Evolutionary conservation across 2,329 filamentous ascomycete species (phyloP).

Genomic region (Zymoseptoria passerinii): DNA sequence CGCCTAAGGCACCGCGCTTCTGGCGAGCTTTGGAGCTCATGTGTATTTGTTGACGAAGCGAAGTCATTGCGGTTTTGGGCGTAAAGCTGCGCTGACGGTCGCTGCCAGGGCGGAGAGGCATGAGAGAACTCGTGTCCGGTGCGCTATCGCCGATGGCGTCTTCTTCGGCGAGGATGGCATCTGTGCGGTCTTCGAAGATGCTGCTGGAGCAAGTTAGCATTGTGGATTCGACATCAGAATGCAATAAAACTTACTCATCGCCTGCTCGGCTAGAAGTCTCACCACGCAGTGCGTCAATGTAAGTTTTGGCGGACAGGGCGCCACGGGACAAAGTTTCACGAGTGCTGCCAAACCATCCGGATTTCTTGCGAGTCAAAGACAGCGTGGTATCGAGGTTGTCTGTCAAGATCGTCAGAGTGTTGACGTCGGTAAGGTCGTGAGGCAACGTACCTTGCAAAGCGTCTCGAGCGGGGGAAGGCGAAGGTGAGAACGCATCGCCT

Average conservation of each 20-base stretch:
- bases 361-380: constrained; percentile 16
- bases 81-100: constrained; percentile 11
- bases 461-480: constrained; percentile 11
- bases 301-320: constrained; percentile 7
- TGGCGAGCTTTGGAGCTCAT: constrained; percentile 8
- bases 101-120: constrained; percentile 6
- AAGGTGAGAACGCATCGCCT: neutral
- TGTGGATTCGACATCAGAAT: neutral
- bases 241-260: neutral
- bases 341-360: constrained; percentile 17
- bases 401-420: neutral
- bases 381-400: constrained; percentile 9
- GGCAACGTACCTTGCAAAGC: constrained; percentile 8
- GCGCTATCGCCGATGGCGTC: neutral
- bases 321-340: constrained; percentile 9
- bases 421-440: neutral
- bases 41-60: constrained; percentile 15
- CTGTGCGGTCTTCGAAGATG: neutral
- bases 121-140: constrained; percentile 2
- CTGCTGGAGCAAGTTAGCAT: neutral
- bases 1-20: constrained; percentile 9
- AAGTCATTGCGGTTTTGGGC: constrained; percentile 14
- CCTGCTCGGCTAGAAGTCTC: neutral
- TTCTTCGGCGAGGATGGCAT: neutral
- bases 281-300: constrained; percentile 8